Conservation (phyloP, 345 rosid species). For the Sonneratia caseolaris region DNA sequence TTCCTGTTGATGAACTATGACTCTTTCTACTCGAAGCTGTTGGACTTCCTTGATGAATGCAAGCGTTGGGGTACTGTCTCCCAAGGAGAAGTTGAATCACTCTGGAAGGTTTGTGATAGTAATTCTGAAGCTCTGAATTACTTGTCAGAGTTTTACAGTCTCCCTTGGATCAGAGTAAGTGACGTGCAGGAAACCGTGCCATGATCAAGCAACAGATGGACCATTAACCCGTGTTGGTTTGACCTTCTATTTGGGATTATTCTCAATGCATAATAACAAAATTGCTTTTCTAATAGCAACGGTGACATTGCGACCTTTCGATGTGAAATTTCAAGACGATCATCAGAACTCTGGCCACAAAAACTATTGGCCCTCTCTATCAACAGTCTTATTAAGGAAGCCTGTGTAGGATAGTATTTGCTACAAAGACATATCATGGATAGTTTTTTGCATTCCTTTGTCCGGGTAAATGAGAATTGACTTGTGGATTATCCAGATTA, state of each 20-base stretch:
- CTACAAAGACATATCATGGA: no score
- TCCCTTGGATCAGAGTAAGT: conserved; percentile 8
- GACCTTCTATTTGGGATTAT: neutral
- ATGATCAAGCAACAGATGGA: neutral
- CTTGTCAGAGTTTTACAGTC: conserved; percentile 54
- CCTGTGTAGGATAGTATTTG: no score
- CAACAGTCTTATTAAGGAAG: neutral
- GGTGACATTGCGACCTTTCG: neutral
- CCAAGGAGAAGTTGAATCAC: conserved; percentile 58
- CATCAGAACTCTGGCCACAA: neutral
- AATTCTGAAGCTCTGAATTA: conserved; percentile 64
- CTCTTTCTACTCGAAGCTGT: conserved; percentile 60
- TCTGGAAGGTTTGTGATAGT: conserved; percentile 70
- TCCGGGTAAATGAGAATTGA: neutral
- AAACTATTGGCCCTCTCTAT: neutral
- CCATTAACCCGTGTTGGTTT: neutral
- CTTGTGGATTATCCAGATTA: neutral
- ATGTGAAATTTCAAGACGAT: neutral
- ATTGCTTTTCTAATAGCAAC: neutral
- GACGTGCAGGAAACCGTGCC: neutral
- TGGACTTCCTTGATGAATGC: conserved; percentile 67
- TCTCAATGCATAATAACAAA: neutral
- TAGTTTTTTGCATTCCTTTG: neutral
- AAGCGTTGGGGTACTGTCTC: conserved; percentile 68
- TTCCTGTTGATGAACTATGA: conserved; percentile 82